Conservation (phyloP, 768 basidiomycete genomes). For the Glaciozyma martinii region DNA sequence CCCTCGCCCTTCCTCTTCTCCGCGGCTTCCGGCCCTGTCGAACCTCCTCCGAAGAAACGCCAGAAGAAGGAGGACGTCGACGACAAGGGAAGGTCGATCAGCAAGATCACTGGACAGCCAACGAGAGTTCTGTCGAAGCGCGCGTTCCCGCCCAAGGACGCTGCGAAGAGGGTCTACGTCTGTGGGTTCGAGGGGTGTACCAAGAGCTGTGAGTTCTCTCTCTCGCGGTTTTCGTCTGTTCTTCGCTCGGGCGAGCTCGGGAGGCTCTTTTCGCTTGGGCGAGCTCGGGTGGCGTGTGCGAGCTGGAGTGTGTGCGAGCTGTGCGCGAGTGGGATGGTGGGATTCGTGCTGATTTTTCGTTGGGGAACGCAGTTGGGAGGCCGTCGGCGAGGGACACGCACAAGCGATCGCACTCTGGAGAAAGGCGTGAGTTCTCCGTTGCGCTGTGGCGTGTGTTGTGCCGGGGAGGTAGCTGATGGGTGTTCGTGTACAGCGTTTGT, state of each 20-base stretch:
- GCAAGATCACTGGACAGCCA: neutral
- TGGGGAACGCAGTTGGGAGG: neutral
- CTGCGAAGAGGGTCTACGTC: neutral
- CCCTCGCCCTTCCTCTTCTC: no score
- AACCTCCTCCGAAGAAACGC: neutral
- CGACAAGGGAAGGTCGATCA: neutral
- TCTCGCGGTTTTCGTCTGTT: neutral
- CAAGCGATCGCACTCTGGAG: neutral
- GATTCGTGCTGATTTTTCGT: no score
- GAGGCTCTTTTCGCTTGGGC: no score
- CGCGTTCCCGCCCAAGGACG: neutral
- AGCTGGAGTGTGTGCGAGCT: no score
- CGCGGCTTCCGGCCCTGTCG: no score
- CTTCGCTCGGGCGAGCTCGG: no score
- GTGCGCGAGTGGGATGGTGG: no score
- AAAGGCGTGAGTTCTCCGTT: neutral
- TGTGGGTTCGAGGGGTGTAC: neutral
- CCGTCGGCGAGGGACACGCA: neutral
- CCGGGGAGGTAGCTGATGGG: no score
- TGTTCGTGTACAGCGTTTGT: neutral
- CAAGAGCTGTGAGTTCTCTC: neutral
- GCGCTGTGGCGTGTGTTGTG: no score
- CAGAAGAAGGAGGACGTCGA: neutral
- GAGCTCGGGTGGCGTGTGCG: no score
- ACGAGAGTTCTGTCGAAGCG: neutral